Base-by-base conservation (phyloP, 2,329 filamentous ascomycete genomes). In the Trichophaea hybrida region DNA sequence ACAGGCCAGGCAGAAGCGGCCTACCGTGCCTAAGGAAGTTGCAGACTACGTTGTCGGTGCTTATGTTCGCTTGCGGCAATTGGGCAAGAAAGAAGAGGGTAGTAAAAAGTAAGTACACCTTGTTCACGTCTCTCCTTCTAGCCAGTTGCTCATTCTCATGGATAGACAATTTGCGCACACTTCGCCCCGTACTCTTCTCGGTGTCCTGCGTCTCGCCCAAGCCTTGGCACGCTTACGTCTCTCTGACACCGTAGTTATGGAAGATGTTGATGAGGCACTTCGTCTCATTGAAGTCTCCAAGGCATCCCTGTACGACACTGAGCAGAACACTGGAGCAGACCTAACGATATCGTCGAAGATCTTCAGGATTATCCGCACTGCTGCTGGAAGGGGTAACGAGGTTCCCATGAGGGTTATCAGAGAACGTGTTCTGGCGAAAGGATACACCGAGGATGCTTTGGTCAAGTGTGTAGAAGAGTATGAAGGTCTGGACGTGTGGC, bases 31-130 rank as follows among this genome's bases (percentile, higher is more conserved):
- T 0, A 85, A 84, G 69, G 78, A 80, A 5, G 88, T 96, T 2
- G 90, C 88, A 0, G 93, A 98, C 71, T 98, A 98, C 76, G 88
- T 98, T 77, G 86, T 94, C 58, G 93, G 91, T 71, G 94, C 91
- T 0, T 98, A 98, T 71, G 93, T 98, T 35, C 86, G 88, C 62
- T 85, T 98, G 78, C 85, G 93, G 57, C 88, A 94, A 69, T 82
- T 90, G 70, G 89, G 96, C 73, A 89, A 91, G 72, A 83, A 86
- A 60, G 90, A 94, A 64, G 93, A 97, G 75, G 86, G 85, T 72
- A 84, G 82, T 70, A 91, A 91, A 75, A 88, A 90, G 73, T 63
- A 50, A 10, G 51, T 31, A 15, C 32, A 12, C 17, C 13, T 2
- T 33, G 17, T 32, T 15, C 15, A 32, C 8, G 6, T 7, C n/a